Base-by-base conservation (phyloP, 2,329 filamentous ascomycete genomes). In the Dendrostoma leiphaemia region DNA sequence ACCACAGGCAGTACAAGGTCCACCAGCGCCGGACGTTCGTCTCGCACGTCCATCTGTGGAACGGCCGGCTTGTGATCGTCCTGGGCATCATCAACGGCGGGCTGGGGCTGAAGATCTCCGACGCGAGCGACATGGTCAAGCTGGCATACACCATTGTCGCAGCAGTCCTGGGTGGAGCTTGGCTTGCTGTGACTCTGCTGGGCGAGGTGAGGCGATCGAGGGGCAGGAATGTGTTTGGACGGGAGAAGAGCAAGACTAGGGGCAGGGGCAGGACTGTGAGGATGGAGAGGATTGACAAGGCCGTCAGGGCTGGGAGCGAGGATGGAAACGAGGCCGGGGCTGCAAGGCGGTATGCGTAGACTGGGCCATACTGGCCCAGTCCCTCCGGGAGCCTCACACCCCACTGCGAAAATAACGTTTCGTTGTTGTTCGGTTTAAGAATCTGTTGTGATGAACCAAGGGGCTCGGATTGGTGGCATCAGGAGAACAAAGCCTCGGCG, bases 11-110 rank as follows among this genome's bases (percentile, higher is more conserved):
- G 15, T 78, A 72, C 65, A 72, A 72, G 59, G 60, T 60, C 19
- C 59, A 70, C 3, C 57, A 62, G 26, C 64, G 65, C 6, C 74
- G 75, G 28, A 73, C 72, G 32, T 29, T 67, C n/a, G 74, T 69
- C 68, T 76, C 73, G 0, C 60, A 74, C 58, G 55, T 71, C 9
- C 77, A 80, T 53, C 61, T 78, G 8, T 71, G 71, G 68, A 65
- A 72, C 57, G 75, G 76, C 37, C 71, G 76, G 9, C 44, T 66
- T 12, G 57, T 62, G 2, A 65, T 78, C 17, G 65, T 69, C 0
- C 62, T 77, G 0, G 75, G 75, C 23, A 74, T 78, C 49, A 63
- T 76, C 54, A 75, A 76, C 60, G 75, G 75, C 3, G 74, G 73
- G 0, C 64, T 78, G 1, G 75, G 75, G 1, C 61, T 78, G 29